Evolutionary conservation across 371 early-diverging fungal species (phyloP), one percentile per base, ranked within the genome.

Genomic region (Nematocida sp.): DNA sequence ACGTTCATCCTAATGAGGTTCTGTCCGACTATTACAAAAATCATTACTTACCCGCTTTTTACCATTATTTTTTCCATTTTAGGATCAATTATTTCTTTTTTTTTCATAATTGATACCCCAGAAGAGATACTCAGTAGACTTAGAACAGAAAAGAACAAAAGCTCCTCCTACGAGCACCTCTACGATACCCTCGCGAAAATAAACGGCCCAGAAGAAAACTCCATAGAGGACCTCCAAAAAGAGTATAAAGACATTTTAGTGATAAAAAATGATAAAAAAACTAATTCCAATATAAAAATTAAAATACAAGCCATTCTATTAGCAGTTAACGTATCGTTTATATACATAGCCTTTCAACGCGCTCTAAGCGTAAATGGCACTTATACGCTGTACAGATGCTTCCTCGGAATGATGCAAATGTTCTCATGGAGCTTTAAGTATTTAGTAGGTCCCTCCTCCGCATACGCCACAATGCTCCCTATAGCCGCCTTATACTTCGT

Each of bases 101-200:
- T 28, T 4, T 71, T 25, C 60, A 71, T 71, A 28, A 61, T 71
- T 23, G 63, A 71, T 39, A 71, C 75, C 0, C 75, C 75, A 33
- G 75, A 71, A 47, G 75, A 71, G 42, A 59, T 71, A 26, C 36
- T 71, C 11, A 32, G 32, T 5, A 16, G 63, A 13, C 51, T 35
- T 30, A 39, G 26, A 20, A 39, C 3, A 39, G 63, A 38, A 25
- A 39, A 51, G 25, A 13, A 49, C 20, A 71, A 71, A 51, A 71
- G 61, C 39, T 16, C 2, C 16, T 28, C 53, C 28, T 71, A 71
- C 53, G 75, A 71, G 48, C 48, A 71, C 5, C 23, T 71, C 16
- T 61, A 71, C 36, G 42, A 32, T 5, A 26, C 48, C 54, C 60
- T 71, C 18, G 9, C 39, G 11, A 38, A 71, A 20, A 60, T 71